Base-by-base conservation (phyloP, 441 rosid genomes). In the Bruguiera hainesii region DNA sequence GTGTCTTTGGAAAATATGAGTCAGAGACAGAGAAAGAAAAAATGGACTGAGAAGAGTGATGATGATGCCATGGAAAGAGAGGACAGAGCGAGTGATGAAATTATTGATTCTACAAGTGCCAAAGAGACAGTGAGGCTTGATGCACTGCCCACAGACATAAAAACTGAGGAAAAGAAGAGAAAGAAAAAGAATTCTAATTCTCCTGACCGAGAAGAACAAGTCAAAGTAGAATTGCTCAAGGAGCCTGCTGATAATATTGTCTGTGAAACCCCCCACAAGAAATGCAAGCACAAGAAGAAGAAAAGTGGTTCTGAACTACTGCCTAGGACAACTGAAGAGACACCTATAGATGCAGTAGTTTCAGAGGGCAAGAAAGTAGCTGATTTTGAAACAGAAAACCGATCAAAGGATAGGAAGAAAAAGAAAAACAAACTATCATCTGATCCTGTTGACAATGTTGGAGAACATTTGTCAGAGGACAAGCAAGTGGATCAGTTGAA, bases 341-440 rank as follows among this genome's bases (percentile, higher is more conserved):
- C 52, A 23, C 30, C 70, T 42, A 58, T 53, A 49, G 65, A 61
- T 51, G 30, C 49, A 25, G 30, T 25, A 28, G 26, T 30, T 53
- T 33, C 21, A 4, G 72, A 73, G 46, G 58, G 18, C 53, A 72
- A 70, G 49, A 25, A 39, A 55, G 78, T 42, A 25, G 55, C 72
- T 20, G 53, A 67, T 56, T 50, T 61, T 33, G 66, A 56, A 56
- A 56, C 62, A 18, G 63, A 71, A 42, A 56, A 62, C 57, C 69
- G 68, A 61, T 33, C 71, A 3, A 80, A 74, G 73, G 73, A 80
- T 11, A 77, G 81, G 65, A 82, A 60, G 77, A 82, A 75, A 59
- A 83, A 84, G 75, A 80, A 79, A 71, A 56, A 57, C 42, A 74
- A 77, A 52, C 31, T 28, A 51, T 73, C 66, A 56, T 67, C 78